Conservation (phyloP, 164 flowering plant genomes). For the Echeveria elegans region DNA sequence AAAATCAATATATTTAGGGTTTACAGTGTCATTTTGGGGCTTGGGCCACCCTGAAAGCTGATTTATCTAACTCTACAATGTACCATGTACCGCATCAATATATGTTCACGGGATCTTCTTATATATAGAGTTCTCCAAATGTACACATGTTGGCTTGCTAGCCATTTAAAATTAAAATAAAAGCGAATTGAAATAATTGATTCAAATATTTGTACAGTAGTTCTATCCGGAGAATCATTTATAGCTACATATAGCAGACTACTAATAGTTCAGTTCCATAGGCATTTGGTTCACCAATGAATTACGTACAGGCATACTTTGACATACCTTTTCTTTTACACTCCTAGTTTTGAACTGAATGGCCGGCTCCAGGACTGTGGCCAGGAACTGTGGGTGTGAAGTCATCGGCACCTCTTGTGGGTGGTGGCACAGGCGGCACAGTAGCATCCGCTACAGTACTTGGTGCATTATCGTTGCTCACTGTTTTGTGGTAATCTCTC, state of each 20-base stretch:
- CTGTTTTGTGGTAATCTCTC: not conserved
- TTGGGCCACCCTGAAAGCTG: no score
- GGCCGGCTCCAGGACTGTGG: slow-evolving; percentile 9
- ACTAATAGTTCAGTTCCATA: not conserved
- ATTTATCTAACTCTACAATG: no score
- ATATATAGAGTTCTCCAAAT: no score
- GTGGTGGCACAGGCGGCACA: not conserved
- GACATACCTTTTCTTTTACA: not conserved
- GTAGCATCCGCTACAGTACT: not conserved
- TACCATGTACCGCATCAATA: no score
- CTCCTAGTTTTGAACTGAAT: slow-evolving; percentile 5
- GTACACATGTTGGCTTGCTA: no score
- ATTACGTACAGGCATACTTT: not conserved
- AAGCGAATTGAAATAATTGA: no score
- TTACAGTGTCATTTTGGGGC: no score
- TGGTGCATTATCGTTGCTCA: not conserved
- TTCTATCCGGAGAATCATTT: not conserved
- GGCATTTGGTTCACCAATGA: not conserved
- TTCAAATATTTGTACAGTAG: not conserved
- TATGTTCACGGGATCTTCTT: no score
- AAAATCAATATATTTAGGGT: no score
- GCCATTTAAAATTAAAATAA: no score
- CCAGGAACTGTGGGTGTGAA: slow-evolving; percentile 8
- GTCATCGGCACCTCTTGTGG: not conserved
- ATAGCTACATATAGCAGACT: not conserved